phyloP scores from a whole-genome alignment of 305 asterid genomes.

The Salvia sclarea region DNA sequence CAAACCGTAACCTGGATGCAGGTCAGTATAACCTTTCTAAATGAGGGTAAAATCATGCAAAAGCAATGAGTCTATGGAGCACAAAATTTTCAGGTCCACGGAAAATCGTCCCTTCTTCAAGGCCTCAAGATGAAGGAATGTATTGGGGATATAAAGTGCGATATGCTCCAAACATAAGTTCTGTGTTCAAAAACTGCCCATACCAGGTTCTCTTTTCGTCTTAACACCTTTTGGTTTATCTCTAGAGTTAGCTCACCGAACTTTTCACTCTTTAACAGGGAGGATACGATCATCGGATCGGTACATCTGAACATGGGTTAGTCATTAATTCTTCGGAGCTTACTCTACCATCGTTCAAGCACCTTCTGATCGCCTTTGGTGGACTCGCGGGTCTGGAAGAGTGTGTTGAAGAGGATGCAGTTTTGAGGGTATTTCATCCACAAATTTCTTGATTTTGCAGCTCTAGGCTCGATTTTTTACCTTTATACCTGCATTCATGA shows the following conservation, averaged over 20 bases:
- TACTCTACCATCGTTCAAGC: slow-evolving; percentile 79
- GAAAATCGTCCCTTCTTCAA: slow-evolving; percentile 77
- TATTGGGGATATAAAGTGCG: slow-evolving; percentile 94
- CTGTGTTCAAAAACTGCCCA: slow-evolving; percentile 76
- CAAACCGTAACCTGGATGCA: slow-evolving; percentile 65
- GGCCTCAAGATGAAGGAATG: slow-evolving; percentile 80
- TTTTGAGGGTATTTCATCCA: slow-evolving; percentile 54
- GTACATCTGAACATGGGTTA: slow-evolving; percentile 91
- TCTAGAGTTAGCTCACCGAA: not conserved
- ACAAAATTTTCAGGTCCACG: slow-evolving; percentile 55
- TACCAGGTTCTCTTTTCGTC: slow-evolving; percentile 51
- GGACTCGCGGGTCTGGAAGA: slow-evolving; percentile 99
- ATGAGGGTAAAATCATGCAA: not conserved
- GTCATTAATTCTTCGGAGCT: slow-evolving; percentile 69
- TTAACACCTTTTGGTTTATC: not conserved
- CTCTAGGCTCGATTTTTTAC: not conserved
- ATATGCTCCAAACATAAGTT: slow-evolving; percentile 82
- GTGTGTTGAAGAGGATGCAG: slow-evolving; percentile 77
- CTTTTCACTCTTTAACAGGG: slow-evolving; percentile 48
- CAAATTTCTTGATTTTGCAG: not conserved
- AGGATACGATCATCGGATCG: slow-evolving; percentile 86
- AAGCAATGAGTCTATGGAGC: slow-evolving; percentile 8
- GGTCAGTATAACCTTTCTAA: slow-evolving; percentile 45
- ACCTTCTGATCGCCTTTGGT: slow-evolving; percentile 94
- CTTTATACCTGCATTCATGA: not conserved